Evolutionary conservation across 208 protist genomes (phyloP), one percentile per base, ranked within the genome.

Genomic region (Crithidia bombi): DNA sequence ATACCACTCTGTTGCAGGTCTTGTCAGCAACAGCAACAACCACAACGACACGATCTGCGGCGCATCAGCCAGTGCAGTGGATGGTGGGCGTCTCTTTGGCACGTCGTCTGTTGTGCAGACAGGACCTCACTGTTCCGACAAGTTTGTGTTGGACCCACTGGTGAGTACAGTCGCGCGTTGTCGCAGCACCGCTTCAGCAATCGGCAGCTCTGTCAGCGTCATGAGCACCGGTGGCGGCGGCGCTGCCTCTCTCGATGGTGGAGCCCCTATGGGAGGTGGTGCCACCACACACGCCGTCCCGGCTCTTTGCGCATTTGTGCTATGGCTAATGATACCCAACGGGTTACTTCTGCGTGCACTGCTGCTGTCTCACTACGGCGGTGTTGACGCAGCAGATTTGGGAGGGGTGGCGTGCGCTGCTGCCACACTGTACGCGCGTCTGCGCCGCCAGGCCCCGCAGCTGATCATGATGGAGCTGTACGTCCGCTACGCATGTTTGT

Each of bases 261-360:
- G 28, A 5, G 7, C 19, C 26, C 5, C 28, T 21, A 28, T 28
- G 6, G 1, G 11, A 11, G 54, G 9, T 7, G 21, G 5, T 3
- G 11, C 35, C 6, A 12, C 32, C 58, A 65, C 63, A 38, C 72
- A 70, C 50, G 49, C 64, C 23, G 58, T 79, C 17, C 64, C 74
- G 2, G 21, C 54, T 6, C 51, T 79, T 1, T 72, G 67, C 47
- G 33, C 61, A 14, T 5, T 80, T 26, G 23, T 80, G 1, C 54
- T 80, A 21, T 80, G 75, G 75, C 35, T 80, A 25, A 59, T 80
- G 32, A 12, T 70, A 0, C 75, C 75, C 1, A 80, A 80, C 38
- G 75, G 75, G 0, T 23, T 75, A 14, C 36, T 80, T 14, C 49
- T 38, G 19, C 61, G 74, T 19, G 33, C 65, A 28, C 32, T 69